Base-by-base conservation (phyloP, 1,139 yeast genomes). In the Hanseniaspora gamundiae region DNA sequence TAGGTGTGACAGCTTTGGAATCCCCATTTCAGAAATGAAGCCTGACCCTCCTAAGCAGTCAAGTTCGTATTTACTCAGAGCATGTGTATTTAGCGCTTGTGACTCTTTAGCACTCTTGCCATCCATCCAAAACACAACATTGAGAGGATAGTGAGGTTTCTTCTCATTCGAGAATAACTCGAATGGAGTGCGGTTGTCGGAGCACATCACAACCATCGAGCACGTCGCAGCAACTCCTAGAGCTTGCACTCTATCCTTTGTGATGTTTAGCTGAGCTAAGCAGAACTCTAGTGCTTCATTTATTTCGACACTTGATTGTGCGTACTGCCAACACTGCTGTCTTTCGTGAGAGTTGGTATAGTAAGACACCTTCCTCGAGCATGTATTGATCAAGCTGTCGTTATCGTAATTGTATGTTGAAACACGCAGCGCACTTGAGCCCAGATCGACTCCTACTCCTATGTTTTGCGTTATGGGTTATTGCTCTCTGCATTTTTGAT, bases 111-210 rank as follows among this genome's bases (percentile, higher is more conserved):
- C 48, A 6, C 77, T 61, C 42, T 73, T 56, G n/a, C 65, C 62
- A 51, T 76, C 81, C 81, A 76, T 76, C 81, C 82, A 76, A 44
- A 76, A 62, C 6, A 76, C 62, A 2, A 76, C 64, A 51, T 74
- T 74, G 36, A 67, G 10, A 10, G 36, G 36, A 66, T 36, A 22
- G 2, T 21, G 7, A 7, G 3, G 10, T 10, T 53, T 52, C 0
- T 46, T 39, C 11, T 51, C 50, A 3, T 44, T 47, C 38, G 53
- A 41, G 62, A 60, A 31, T 54, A 65, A 10, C 68, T 35, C 57
- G 19, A 50, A 54, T 10, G 70, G 65, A 29, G 46, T 52, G 17
- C 53, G 40, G 7, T 51, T 45, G 0, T 39, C 42, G 0, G 26
- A 43, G 1, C 42, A 52, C 48, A 62, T 53, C 2, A 73, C 71